Percentiles rank a stretch among this genome's conserved stretches.
These are phyloP conservation scores for Beauveria australis DNA, from an alignment of 2,329 filamentous ascomycete genomes.

Conservation along the genomic window DNA sequence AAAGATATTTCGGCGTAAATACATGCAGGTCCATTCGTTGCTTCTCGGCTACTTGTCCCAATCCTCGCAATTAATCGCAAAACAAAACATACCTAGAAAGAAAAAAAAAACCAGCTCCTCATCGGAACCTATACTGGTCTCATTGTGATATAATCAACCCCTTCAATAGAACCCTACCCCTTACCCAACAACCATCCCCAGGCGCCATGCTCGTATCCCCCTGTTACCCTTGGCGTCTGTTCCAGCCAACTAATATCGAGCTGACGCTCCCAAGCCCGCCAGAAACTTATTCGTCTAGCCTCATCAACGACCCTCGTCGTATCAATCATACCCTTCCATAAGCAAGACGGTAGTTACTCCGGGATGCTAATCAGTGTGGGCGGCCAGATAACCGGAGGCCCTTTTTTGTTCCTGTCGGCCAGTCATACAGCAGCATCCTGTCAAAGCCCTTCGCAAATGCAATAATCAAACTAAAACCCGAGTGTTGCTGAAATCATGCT, in stretches of 20 bases:
- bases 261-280: background rate
- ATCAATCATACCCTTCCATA: background rate
- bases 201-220: background rate
- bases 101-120: background rate
- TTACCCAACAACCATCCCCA: constrained; percentile 2
- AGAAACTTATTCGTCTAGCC: background rate
- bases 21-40: background rate
- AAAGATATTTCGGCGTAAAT: background rate
- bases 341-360: background rate
- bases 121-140: background rate
- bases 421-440: background rate
- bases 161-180: background rate
- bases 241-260: background rate
- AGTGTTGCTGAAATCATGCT: constrained; percentile 6
- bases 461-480: constrained; percentile 3
- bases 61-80: background rate
- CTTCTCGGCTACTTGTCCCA: background rate
- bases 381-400: background rate
- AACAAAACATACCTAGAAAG: background rate
- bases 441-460: background rate
- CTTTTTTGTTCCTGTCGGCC: background rate
- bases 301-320: background rate
- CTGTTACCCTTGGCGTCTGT: background rate
- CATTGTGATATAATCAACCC: background rate
- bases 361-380: background rate